Base-by-base conservation (phyloP, 164 flowering plant species). In the Vitis labrusca region DNA sequence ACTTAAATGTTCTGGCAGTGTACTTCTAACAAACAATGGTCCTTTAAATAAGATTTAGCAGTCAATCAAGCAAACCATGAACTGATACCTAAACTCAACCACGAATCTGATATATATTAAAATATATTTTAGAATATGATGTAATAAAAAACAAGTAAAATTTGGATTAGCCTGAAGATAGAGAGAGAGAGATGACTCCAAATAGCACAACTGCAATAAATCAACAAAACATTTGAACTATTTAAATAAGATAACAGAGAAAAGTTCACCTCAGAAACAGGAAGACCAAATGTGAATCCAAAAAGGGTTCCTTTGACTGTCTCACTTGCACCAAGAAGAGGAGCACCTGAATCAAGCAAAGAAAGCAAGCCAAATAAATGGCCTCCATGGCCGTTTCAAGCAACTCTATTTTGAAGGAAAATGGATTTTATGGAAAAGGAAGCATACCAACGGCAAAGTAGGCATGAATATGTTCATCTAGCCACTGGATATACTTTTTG, bases 381-480 rank as follows among this genome's bases (percentile, higher is more conserved):
- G 63, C 59, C 64, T 27, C 67, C 29, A 68, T 47, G 23, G 47
- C 59, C 52, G 68, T 30, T 32, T 57, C 17, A 27, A 58, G 54
- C 11, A 54, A 64, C 58, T 65, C 50, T 49, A 8, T 52, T 59
- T 58, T 53, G 17, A 72, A 32, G 61, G 3, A 68, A 70, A 73
- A 10, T 69, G 29, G 19, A 53, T 29, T 58, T 12, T 9, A 59
- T 30, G 17, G 29, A 11, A 61, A 68, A 70, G 49, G 2, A 64
- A 77, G 63, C 81, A 75, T 89, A 95, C 99, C 99, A 76, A 95
- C 94, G 44, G 99, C 98, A 80, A 95, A 95, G 78, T 91, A 95
- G 61, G 99, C 99, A 89, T 93, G 92, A 69, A 95, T 91, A 65
- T 95, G 99, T 23, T 91, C 85, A 79, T 95, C 99, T 61, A 95